Evolutionary conservation across 352 stramenopile species (phyloP), one percentile per base, ranked within the genome.

Genomic region (Pythium dissotocum): DNA sequence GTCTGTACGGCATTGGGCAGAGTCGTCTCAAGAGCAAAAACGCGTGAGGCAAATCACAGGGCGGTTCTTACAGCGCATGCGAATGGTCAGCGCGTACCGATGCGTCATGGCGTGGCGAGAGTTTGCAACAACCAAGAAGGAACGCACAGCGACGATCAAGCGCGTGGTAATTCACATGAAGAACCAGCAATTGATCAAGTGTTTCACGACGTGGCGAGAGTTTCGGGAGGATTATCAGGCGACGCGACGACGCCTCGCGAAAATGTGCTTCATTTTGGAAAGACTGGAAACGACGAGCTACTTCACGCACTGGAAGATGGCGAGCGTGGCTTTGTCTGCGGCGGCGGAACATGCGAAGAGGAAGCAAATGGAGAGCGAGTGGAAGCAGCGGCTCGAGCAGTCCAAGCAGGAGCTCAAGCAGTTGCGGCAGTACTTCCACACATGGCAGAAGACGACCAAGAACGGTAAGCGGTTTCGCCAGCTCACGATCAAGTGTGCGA

Each of bases 21-120:
- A 4, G 2, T 30, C 51, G 0, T 38, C 55, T 2, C 10, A 55
- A 4, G 18, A 63, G 9, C 55, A 57, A 52, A 42, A 38, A 1
- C 44, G 49, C 9, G 54, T 46, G 26, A 30, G 42, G 54, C 54
- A 63, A 12, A 48, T 70, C 56, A 54, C 52, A 30, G 9, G 26
- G 2, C 26, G 33, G 12, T 42, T 42, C 4, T 14, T 74, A 7
- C 48, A 66, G 26, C 61, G 73, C 14, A 79, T 88, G 75, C 70
- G 65, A 13, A 72, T 82, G 16, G 38, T 87, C 21, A 35, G 35
- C 3, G 78, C 77, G 32, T 51, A 78, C 0, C 77, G 68, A 9
- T 89, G 80, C 26, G 80, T 90, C n/a, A 75, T 78, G 52, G 82
- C 77, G 21, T 91, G 83, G 83, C 84, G 77, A 60, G 56, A 73